Conservation (phyloP, 495 filamentous ascomycete genomes). For the Penicillium silybi region DNA sequence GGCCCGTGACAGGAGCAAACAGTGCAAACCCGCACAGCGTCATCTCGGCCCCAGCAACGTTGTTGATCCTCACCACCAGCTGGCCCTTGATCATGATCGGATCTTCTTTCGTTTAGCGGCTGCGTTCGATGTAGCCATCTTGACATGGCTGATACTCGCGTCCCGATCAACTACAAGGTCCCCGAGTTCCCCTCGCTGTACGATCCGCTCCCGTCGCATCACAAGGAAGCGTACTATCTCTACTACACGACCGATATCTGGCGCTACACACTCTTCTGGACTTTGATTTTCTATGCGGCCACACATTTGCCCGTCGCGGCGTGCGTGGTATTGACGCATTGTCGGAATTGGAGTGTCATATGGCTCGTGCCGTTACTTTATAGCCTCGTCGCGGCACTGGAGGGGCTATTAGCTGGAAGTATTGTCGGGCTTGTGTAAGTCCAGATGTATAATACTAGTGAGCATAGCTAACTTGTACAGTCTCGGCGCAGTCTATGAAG, state of each 20-base stretch:
- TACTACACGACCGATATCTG: conserved; percentile 79
- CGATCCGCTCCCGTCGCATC: conserved; percentile 58
- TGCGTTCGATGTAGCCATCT: neutral
- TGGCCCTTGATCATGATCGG: conserved; percentile 1
- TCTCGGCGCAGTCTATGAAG: conserved; percentile 80
- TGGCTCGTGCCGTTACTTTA: conserved; percentile 77
- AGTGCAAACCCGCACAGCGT: conserved; percentile 35
- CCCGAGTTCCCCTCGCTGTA: conserved; percentile 88
- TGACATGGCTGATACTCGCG: conserved; percentile 41
- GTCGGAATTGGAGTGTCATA: conserved; percentile 66
- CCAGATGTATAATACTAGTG: conserved; percentile 12
- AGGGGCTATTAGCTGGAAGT: conserved; percentile 83
- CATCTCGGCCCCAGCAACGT: neutral
- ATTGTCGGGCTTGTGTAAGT: conserved; percentile 85
- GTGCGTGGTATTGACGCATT: conserved; percentile 70
- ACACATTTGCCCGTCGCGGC: conserved; percentile 53
- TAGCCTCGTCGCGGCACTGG: conserved; percentile 66
- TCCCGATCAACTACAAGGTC: conserved; percentile 63
- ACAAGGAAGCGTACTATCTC: conserved; percentile 58
- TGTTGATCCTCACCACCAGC: neutral
- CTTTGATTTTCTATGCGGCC: conserved; percentile 48
- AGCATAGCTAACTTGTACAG: conserved; percentile 38
- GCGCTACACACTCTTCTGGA: conserved; percentile 92
- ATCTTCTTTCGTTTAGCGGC: neutral
- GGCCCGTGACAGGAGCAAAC: conserved; percentile 35